These are phyloP conservation scores for Peziza echinospora DNA, from an alignment of 495 filamentous ascomycete species.

Conservation along the genomic window DNA sequence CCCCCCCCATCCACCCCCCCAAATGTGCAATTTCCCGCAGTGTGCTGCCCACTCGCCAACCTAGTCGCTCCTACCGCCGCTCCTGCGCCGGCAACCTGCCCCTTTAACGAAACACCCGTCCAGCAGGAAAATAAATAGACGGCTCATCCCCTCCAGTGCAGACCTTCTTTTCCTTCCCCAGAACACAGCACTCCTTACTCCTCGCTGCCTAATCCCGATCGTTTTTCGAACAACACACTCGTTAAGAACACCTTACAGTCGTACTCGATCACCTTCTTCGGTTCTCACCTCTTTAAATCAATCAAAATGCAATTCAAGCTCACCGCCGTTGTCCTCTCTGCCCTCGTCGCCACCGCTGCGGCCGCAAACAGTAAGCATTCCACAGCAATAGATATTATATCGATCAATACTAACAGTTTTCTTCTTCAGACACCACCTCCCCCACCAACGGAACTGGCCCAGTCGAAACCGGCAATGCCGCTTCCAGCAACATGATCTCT, in stretches of 20 bases:
- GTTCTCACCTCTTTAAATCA: background rate
- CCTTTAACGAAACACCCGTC: background rate
- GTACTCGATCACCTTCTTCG: background rate
- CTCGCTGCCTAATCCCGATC: background rate
- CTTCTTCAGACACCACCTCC: slow-evolving; percentile 7
- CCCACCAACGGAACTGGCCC: slow-evolving; percentile 1
- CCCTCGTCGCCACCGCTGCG: slow-evolving; percentile 18
- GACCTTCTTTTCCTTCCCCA: background rate
- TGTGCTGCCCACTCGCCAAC: background rate
- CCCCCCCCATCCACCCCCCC: no score
- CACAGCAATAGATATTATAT: background rate
- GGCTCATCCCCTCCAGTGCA: background rate
- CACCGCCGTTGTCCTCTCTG: slow-evolving; percentile 12
- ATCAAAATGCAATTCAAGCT: slow-evolving; percentile 21
- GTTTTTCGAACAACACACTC: background rate
- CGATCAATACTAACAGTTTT: slow-evolving; percentile 1
- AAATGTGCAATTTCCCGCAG: background rate
- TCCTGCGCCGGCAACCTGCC: background rate
- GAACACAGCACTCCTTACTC: background rate
- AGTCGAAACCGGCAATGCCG: background rate
- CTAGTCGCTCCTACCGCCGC: background rate
- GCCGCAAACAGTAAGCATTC: slow-evolving; percentile 9
- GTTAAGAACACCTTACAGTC: background rate
- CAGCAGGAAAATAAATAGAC: background rate
- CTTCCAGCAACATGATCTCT: slow-evolving; percentile 17